A percentile compares a stretch with the other conserved stretches of the same genome.
phyloP scores from a whole-genome alignment of 345 rosid species.

The Erysimum cheiranthoides region DNA sequence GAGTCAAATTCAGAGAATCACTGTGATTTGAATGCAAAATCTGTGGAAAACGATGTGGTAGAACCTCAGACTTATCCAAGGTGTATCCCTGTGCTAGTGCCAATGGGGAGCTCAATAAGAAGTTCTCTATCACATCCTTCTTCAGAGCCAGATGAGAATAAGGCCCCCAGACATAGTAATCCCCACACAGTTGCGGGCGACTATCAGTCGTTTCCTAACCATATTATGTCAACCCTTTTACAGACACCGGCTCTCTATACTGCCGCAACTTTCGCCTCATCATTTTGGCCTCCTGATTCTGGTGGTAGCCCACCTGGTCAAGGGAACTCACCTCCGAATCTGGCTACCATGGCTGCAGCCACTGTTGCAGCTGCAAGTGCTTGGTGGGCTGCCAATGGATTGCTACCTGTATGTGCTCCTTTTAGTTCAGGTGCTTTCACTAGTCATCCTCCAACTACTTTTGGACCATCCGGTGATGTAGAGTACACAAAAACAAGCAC shows the following conservation, averaged over 20 bases:
- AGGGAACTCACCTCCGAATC: conserved; percentile 59
- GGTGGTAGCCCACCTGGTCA: conserved; percentile 48
- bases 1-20: conserved; percentile 50
- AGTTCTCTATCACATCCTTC: conserved; percentile 51
- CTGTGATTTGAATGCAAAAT: conserved; percentile 49
- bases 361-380: conserved; percentile 97
- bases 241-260: conserved; percentile 90
- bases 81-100: conserved; percentile 61
- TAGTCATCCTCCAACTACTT: conserved; percentile 57
- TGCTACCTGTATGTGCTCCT: conserved; percentile 82
- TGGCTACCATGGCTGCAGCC: conserved; percentile 84
- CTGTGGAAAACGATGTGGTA: conserved; percentile 30
- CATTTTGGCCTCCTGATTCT: conserved; percentile 55
- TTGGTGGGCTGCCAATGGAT: conserved; percentile 97
- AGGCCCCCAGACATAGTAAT: conserved; percentile 50
- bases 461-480: conserved; percentile 48
- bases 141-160: conserved; percentile 57
- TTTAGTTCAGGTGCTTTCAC: conserved; percentile 60
- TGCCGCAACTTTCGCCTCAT: conserved; percentile 82
- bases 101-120: conserved; percentile 62
- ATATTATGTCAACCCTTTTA: conserved; percentile 65
- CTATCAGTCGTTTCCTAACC: conserved; percentile 73
- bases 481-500: conserved; percentile 46
- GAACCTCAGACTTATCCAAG: conserved; percentile 64
- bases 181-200: conserved; percentile 55